Evolutionary conservation across 148 eudicot species (phyloP).

Genomic region (Rhododendron henanense): DNA sequence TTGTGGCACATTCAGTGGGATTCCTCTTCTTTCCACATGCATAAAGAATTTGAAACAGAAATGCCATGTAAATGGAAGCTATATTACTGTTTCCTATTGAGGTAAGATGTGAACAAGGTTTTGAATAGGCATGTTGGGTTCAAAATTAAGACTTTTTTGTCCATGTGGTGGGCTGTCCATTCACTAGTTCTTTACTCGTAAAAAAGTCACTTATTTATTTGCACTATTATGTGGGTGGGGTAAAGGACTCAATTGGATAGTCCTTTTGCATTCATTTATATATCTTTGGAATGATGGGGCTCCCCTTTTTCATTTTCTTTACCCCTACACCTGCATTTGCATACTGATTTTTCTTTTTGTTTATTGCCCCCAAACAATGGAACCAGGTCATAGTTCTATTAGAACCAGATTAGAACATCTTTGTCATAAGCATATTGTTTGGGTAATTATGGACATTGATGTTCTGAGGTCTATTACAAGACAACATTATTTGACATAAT

Average conservation of each 20-base stretch:
- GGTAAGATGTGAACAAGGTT: conserved; percentile 10
- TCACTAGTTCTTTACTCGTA: conserved; percentile 17
- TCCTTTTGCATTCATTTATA: conserved; percentile 16
- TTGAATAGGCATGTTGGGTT: conserved; percentile 15
- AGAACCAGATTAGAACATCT: not conserved
- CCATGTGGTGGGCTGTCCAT: conserved; percentile 18
- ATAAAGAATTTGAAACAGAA: not conserved
- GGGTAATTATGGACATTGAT: conserved; percentile 25
- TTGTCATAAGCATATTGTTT: not conserved
- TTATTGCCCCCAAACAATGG: conserved; percentile 13
- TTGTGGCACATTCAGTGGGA: not conserved
- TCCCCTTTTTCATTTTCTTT: conserved; percentile 5
- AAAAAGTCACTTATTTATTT: conserved; percentile 16
- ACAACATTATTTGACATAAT: conserved; percentile 27
- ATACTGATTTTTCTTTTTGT: not conserved
- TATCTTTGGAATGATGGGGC: conserved; percentile 9
- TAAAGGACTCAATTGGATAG: conserved; percentile 13
- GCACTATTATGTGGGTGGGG: conserved; percentile 20
- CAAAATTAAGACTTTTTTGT: conserved; percentile 26
- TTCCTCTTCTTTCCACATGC: not conserved
- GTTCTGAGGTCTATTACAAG: conserved; percentile 9
- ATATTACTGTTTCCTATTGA: not conserved
- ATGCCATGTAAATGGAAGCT: not conserved
- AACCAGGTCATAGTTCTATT: not conserved
- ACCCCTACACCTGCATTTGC: not conserved